Evolutionary conservation across 2,329 filamentous ascomycete genomes (phyloP), one percentile per base, ranked within the genome.

Genomic region (Penicillium sp.): DNA sequence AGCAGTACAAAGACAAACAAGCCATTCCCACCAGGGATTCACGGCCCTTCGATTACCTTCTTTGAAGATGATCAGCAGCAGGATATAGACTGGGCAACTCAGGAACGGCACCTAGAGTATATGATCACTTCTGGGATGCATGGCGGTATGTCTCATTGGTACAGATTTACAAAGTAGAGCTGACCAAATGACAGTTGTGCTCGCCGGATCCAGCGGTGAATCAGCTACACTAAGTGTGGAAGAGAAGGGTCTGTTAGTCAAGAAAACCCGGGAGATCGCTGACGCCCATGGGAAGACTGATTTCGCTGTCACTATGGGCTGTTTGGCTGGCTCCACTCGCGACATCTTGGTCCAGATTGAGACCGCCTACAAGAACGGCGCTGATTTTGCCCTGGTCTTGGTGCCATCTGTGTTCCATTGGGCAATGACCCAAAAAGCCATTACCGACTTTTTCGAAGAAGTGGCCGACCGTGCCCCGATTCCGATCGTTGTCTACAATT

Each of bases 371-470:
- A 77, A 81, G 43, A 81, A 83, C 49, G 89, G 89, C 53, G 89
- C 86, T 59, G 86, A 90, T 73, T 89, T 87, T 67, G 88, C 87
- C 10, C 79, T 92, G 48, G 82, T 91, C 14, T 79, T 92, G 43
- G 87, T 89, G 16, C 89, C 89, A 6, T 84, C 83, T 35, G 91
- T 90, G 75, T 91, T 90, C 74, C 82, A 85, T 44, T 72, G 82
- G n/a, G 77, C 89, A 29, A 86, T 89, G 72, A 82, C 82, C 22
- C 79, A 82, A 9, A 78, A 81, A 4, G 82, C 81, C 1, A 76
- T 85, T 53, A 67, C 84, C 45, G 78, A 81, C 24, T 90, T 85
- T 74, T 91, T 89, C 77, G 76, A 75, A 38, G 78, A 83, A 35
- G 84, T 87, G 2, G 86, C 85, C 2, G 76, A 79, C 38, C 77